A percentile compares a stretch with the other conserved stretches of the same genome.
These are phyloP conservation scores for Aspergillus diversus DNA, from an alignment of 495 filamentous ascomycete species.

Conservation along the genomic window DNA sequence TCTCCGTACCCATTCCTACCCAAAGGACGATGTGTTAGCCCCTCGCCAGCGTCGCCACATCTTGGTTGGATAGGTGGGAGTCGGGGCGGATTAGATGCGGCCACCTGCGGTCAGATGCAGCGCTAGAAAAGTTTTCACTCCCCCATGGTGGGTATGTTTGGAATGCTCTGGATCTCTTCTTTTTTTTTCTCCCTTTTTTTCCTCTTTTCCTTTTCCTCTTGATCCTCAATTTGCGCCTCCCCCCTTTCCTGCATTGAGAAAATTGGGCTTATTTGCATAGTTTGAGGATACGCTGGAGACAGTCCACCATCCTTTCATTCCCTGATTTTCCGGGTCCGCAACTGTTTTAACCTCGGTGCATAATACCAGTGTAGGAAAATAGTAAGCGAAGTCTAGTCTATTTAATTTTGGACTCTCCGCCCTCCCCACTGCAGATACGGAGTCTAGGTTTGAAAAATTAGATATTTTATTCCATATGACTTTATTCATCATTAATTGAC, in stretches of 20 bases:
- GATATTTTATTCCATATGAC: neutral
- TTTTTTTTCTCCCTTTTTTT: neutral
- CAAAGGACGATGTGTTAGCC: constrained; percentile 3
- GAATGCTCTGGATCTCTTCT: constrained; percentile 1
- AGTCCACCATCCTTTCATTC: constrained; percentile 1
- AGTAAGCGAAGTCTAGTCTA: too few relatives aligned
- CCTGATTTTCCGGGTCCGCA: neutral
- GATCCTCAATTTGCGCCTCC: too few relatives aligned
- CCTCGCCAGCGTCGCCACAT: neutral
- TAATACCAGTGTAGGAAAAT: too few relatives aligned
- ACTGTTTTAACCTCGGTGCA: neutral
- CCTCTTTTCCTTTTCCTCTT: neutral
- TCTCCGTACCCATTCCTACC: constrained; percentile 6
- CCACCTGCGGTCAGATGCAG: constrained; percentile 17
- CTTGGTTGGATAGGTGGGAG: constrained; percentile 12
- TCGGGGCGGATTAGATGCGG: constrained; percentile 12
- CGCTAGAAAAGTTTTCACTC: constrained; percentile 20
- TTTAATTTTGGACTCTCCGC: too few relatives aligned
- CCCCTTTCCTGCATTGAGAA: neutral
- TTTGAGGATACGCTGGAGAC: neutral
- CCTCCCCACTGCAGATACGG: too few relatives aligned
- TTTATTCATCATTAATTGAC: neutral
- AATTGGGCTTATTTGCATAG: constrained; percentile 12
- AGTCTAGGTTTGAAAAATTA: too few relatives aligned
- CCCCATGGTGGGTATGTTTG: neutral